These are phyloP conservation scores for Citrus trifoliata DNA, from an alignment of 345 rosid genomes.

Conservation along the genomic window DNA sequence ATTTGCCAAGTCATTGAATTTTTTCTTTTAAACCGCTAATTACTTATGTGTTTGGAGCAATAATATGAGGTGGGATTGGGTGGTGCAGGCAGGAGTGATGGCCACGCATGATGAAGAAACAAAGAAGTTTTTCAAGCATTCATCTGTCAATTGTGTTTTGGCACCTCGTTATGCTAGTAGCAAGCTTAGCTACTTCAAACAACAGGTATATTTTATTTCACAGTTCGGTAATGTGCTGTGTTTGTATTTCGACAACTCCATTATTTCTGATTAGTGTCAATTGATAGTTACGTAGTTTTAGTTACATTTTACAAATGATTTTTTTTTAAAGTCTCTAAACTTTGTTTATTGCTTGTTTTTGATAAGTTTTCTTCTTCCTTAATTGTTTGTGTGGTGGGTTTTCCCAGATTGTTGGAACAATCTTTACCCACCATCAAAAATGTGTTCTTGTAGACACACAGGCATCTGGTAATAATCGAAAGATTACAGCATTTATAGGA, in stretches of 20 bases:
- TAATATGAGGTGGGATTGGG: conserved; percentile 5
- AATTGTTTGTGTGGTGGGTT: conserved; percentile 19
- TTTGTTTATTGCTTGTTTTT: conserved; percentile 4
- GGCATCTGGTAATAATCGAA: conserved; percentile 67
- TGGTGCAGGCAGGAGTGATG: conserved; percentile 84
- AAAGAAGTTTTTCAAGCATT: conserved; percentile 82
- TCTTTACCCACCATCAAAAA: conserved; percentile 96
- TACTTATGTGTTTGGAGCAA: neutral
- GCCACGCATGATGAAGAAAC: conserved; percentile 95
- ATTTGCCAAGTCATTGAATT: neutral
- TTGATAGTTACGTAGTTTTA: neutral
- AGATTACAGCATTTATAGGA: conserved; percentile 85
- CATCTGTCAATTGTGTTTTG: conserved; percentile 90
- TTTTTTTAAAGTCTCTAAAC: neutral
- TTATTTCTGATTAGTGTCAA: neutral
- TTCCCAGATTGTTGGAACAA: conserved; percentile 75
- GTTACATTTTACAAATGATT: neutral
- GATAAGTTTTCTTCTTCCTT: neutral
- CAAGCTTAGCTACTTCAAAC: conserved; percentile 77
- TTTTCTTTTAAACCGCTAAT: neutral
- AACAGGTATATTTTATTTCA: conserved; percentile 49
- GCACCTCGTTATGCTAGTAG: conserved; percentile 87
- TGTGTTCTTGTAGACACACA: conserved; percentile 89
- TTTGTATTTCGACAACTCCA: neutral
- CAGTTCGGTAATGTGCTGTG: neutral